Evolutionary conservation across 2,329 filamentous ascomycete genomes (phyloP), one percentile per base, ranked within the genome.

Genomic region (Sclerotinia borealis): DNA sequence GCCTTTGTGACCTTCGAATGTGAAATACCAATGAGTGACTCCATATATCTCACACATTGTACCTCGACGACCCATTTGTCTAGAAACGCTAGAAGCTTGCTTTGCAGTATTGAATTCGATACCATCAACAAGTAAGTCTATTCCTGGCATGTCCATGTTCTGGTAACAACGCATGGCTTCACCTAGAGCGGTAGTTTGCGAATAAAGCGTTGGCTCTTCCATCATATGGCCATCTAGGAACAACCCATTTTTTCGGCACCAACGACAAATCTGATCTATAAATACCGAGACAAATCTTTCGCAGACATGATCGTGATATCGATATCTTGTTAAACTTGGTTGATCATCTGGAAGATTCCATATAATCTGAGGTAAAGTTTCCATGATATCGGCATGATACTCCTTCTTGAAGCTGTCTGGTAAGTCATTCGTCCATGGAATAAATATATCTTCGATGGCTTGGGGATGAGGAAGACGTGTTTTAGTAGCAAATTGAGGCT

Each of bases 91-190:
- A 13, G 69, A 67, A 19, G 67, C 71, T 52, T 75, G 74, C 61
- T 75, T 75, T 2, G 69, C 74, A 1, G 73, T 75, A 48, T 72
- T 75, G 61, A 71, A 75, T 56, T 75, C 73, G n/a, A 70, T 65
- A 60, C 66, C 65, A 62, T 75, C 73, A 37, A 64, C 69, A 5
- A 75, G 68, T 8, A 75, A 61, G 50, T 74, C 72, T 64, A 75
- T 74, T 1, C 73, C 73, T 1, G 73, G 73, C 47, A 75, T 64
- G n/a, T 72, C 65, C 66, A 72, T 69, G 17, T 64, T 72, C 31
- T 72, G 65, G 47, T 75, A 75, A 54, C 71, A 74, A 17, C 73
- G 68, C 74, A 75, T 75, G 3, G 73, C 70, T 61, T 75, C 73
- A 15, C 74, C 73, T n/a, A 74, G 66, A 4, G 72, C 69, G 0